phyloP scores from a whole-genome alignment of 257 asterid species.

The Datura wrightii region DNA sequence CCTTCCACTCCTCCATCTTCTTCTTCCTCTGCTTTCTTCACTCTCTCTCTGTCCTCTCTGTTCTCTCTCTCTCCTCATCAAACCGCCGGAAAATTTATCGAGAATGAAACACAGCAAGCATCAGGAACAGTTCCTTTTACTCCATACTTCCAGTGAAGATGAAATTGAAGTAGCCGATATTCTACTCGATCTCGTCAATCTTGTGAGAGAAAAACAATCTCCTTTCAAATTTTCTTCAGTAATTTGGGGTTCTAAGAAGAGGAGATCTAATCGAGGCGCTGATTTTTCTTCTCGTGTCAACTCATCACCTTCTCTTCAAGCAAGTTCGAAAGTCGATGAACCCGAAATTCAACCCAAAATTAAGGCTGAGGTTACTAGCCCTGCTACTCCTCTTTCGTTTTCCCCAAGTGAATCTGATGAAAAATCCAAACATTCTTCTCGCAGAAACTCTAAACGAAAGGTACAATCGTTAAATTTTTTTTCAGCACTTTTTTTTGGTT shows the following conservation, averaged over 20 bases:
- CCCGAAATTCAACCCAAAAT: slow-evolving; percentile 34
- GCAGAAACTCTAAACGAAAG: slow-evolving; percentile 41
- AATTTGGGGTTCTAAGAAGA: slow-evolving; percentile 47
- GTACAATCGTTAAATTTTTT: slow-evolving; percentile 32
- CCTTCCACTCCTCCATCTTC: background rate
- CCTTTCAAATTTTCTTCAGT: background rate
- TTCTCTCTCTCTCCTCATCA: slow-evolving; percentile 13
- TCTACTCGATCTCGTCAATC: slow-evolving; percentile 45
- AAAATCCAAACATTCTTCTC: slow-evolving; percentile 37
- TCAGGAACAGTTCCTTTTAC: background rate
- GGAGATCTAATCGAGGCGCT: slow-evolving; percentile 45
- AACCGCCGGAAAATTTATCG: slow-evolving; percentile 7
- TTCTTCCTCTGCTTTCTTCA: background rate
- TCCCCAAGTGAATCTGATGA: slow-evolving; percentile 62
- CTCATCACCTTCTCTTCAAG: background rate
- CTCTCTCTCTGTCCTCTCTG: slow-evolving; percentile 10
- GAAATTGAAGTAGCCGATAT: slow-evolving; percentile 55
- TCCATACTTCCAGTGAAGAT: slow-evolving; percentile 33
- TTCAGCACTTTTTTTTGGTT: background rate
- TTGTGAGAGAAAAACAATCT: slow-evolving; percentile 21
- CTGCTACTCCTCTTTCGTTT: slow-evolving; percentile 67
- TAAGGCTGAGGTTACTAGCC: slow-evolving; percentile 52
- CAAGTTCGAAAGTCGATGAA: slow-evolving; percentile 17
- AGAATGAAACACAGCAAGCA: slow-evolving; percentile 38
- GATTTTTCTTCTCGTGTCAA: slow-evolving; percentile 9